These are phyloP conservation scores for Irpex rosettiformis DNA, from an alignment of 1,284 basidiomycete species.

Conservation along the genomic window DNA sequence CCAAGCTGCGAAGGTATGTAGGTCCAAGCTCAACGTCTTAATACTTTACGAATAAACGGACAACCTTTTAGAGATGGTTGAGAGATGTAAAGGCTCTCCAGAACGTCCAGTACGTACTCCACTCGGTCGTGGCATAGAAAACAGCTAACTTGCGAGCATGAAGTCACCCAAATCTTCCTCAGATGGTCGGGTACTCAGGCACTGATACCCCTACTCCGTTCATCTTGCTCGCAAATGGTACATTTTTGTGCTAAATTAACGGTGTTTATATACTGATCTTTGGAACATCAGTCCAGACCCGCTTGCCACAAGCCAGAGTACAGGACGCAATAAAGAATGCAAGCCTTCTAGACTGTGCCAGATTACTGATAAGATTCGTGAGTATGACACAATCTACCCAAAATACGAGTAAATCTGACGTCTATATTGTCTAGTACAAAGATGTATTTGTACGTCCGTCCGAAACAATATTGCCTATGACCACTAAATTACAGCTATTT, in stretches of 20 bases:
- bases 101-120: conserved; percentile 39
- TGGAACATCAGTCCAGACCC: conserved; percentile 34
- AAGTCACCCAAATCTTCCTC: conserved; percentile 52
- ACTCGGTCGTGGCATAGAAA: too few species aligned
- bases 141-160: too few species aligned
- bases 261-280: background rate
- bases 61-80: conserved; percentile 39
- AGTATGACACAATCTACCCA: too few species aligned
- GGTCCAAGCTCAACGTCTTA: background rate
- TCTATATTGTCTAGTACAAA: conserved; percentile 8
- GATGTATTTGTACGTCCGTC: conserved; percentile 38
- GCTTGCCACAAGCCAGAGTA: conserved; percentile 28
- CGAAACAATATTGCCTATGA: background rate
- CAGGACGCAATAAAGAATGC: conserved; percentile 25
- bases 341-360: conserved; percentile 34
- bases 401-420: too few species aligned
- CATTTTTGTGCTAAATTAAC: background rate
- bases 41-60: too few species aligned
- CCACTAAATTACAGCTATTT: background rate
- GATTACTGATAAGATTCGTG: conserved; percentile 35
- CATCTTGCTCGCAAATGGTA: conserved; percentile 48
- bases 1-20: conserved; percentile 32
- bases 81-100: conserved; percentile 49
- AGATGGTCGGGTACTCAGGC: conserved; percentile 50
- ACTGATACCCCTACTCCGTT: conserved; percentile 45